These are phyloP conservation scores for Bisporella sp. DNA, from an alignment of 2,329 filamentous ascomycete genomes.

Conservation along the genomic window DNA sequence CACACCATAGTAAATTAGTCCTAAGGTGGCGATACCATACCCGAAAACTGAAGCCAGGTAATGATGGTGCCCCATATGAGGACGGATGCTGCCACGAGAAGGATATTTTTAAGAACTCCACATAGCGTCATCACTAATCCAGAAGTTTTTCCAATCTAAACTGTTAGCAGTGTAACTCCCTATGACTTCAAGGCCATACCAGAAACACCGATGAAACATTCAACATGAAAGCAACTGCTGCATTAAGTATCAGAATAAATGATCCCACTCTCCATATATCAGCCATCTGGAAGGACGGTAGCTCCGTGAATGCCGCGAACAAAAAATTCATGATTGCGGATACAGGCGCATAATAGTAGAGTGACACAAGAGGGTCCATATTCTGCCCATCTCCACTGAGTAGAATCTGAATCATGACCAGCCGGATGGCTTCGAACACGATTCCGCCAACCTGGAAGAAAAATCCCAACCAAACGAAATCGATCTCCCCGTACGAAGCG, in stretches of 20 bases:
- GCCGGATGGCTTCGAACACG: conserved; percentile 70
- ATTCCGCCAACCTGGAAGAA: conserved; percentile 71
- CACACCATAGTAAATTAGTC: conserved; percentile 64
- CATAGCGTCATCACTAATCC: conserved; percentile 78
- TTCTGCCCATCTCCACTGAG: conserved; percentile 68
- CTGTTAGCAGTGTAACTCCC: background rate
- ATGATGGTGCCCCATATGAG: conserved; percentile 72
- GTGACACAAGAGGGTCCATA: conserved; percentile 82
- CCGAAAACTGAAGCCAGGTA: conserved; percentile 73
- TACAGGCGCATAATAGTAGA: conserved; percentile 82
- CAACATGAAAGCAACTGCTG: conserved; percentile 67
- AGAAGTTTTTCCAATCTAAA: conserved; percentile 72
- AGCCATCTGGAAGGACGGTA: conserved; percentile 57
- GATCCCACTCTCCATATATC: conserved; percentile 67
- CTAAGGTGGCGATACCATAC: conserved; percentile 69
- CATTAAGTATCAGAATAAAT: conserved; percentile 66
- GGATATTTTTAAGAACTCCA: conserved; percentile 78
- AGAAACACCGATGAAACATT: conserved; percentile 80
- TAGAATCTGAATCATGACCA: conserved; percentile 77
- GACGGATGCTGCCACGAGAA: conserved; percentile 73
- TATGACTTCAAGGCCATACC: conserved; percentile 40
- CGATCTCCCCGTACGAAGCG: conserved; percentile 88
- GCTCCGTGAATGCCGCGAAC: conserved; percentile 63
- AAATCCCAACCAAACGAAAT: conserved; percentile 75
- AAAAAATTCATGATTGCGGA: conserved; percentile 73